These are phyloP conservation scores for Picochlorum sp. DNA, from an alignment of 139 green algal species.

Conservation along the genomic window DNA sequence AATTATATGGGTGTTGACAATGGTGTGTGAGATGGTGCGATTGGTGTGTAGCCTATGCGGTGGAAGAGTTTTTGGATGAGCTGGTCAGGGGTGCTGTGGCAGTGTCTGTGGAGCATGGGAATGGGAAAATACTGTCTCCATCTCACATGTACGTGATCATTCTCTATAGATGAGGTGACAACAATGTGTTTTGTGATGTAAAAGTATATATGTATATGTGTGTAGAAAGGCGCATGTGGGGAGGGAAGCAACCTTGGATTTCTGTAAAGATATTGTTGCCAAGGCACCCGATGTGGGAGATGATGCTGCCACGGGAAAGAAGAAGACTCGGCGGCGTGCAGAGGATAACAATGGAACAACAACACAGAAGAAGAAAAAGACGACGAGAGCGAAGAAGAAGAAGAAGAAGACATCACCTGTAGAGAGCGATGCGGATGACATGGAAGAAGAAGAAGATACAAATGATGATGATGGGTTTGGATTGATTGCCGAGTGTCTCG, in stretches of 20 bases:
- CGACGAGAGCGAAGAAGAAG: background rate
- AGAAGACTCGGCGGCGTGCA: too few relatives aligned
- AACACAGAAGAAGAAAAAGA: too few relatives aligned
- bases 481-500: too few relatives aligned
- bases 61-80: constrained; percentile 81
- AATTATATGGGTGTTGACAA: background rate
- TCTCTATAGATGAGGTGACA: background rate
- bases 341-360: too few relatives aligned
- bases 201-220: background rate
- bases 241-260: constrained; percentile 59
- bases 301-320: background rate
- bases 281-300: constrained; percentile 55
- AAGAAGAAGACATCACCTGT: background rate
- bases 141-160: constrained; percentile 57
- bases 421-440: background rate
- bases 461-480: background rate
- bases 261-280: constrained; percentile 60
- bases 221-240: constrained; percentile 50
- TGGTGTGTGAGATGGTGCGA: background rate
- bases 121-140: constrained; percentile 61
- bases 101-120: constrained; percentile 41
- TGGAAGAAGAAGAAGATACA: background rate
- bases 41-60: constrained; percentile 49
- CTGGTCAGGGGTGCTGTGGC: constrained; percentile 50
- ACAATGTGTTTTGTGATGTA: too few relatives aligned